A percentile compares a stretch with the other conserved stretches of the same genome.
These are phyloP conservation scores for Bonia amplexicaulis DNA, from an alignment of 176 grass and related monocot species.

Conservation along the genomic window DNA sequence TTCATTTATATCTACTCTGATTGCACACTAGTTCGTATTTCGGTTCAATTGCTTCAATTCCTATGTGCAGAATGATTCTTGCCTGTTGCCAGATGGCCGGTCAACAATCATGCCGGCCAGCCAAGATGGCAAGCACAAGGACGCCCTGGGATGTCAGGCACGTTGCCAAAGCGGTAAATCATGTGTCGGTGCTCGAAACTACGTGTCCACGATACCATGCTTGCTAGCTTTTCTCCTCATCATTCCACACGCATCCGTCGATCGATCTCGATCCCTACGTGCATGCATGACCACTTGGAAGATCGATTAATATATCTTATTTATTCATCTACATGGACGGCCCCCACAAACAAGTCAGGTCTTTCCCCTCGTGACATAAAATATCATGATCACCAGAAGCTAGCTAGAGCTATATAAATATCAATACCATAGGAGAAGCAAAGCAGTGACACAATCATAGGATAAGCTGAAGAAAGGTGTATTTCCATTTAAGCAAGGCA, in stretches of 20 bases:
- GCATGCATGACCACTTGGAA: neutral
- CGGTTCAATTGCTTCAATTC: neutral
- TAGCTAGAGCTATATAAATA: constrained; percentile 25
- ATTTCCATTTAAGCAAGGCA: neutral
- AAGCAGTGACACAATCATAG: neutral
- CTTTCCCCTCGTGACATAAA: neutral
- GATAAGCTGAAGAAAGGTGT: neutral
- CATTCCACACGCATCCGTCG: constrained; percentile 21
- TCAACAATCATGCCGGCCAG: neutral
- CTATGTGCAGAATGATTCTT: constrained; percentile 24
- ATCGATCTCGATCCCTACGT: neutral
- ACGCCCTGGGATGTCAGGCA: constrained; percentile 45
- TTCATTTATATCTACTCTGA: no score
- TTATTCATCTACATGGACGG: neutral
- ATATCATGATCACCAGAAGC: no score
- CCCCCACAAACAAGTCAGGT: neutral
- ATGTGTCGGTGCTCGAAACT: neutral
- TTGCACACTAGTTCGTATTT: no score
- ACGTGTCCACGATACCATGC: constrained; percentile 3
- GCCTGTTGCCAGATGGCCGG: constrained; percentile 8
- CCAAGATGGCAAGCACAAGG: constrained; percentile 34
- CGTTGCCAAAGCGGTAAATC: constrained; percentile 37
- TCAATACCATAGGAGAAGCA: neutral
- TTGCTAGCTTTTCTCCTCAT: neutral
- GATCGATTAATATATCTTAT: neutral